Percentiles rank a stretch among this genome's conserved stretches.
phyloP scores from a whole-genome alignment of 2,329 filamentous ascomycete genomes.

The Fusarium avenaceum region DNA sequence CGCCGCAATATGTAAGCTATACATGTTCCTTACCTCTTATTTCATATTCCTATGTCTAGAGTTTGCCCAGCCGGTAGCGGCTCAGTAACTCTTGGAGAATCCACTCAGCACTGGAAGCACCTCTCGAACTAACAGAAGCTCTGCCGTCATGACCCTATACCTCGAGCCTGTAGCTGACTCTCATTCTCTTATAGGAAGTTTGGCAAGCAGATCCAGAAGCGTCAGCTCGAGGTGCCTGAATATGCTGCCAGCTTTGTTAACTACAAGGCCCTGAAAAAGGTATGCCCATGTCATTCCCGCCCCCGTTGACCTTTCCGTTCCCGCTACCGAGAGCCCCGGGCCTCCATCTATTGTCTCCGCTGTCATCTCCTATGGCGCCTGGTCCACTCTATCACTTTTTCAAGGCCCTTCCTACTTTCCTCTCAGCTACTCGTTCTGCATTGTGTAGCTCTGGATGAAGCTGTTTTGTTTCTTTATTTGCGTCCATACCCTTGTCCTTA shows the following conservation, averaged over 20 bases:
- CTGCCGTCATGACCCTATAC: constrained; percentile 1
- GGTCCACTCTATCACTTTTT: constrained; percentile 35
- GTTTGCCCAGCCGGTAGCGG: constrained; percentile 11
- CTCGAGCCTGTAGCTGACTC: constrained; percentile 25
- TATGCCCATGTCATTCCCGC: constrained; percentile 57
- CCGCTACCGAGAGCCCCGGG: constrained; percentile 38
- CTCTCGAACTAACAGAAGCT: constrained; percentile 11
- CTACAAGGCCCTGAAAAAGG: constrained; percentile 99
- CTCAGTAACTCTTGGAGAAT: constrained; percentile 15
- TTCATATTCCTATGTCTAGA: constrained; percentile 13
- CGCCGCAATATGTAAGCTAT: constrained; percentile 55
- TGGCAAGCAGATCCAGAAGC: constrained; percentile 99
- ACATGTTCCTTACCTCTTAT: constrained; percentile 16
- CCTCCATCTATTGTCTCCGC: constrained; percentile 39
- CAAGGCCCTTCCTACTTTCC: constrained; percentile 18
- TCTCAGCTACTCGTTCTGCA: constrained; percentile 18
- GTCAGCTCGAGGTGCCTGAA: constrained; percentile 98
- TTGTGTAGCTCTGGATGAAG: constrained; percentile 15
- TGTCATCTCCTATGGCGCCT: constrained; percentile 42
- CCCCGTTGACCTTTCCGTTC: constrained; percentile 38
- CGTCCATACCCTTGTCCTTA: constrained; percentile 15
- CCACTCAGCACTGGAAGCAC: constrained; percentile 6
- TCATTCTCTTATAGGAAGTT: constrained; percentile 82
- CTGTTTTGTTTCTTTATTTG: constrained; percentile 17
- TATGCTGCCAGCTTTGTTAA: constrained; percentile 99